phyloP scores from a whole-genome alignment of 2,329 filamentous ascomycete genomes.

The Microcyclospora tardicrescens region DNA sequence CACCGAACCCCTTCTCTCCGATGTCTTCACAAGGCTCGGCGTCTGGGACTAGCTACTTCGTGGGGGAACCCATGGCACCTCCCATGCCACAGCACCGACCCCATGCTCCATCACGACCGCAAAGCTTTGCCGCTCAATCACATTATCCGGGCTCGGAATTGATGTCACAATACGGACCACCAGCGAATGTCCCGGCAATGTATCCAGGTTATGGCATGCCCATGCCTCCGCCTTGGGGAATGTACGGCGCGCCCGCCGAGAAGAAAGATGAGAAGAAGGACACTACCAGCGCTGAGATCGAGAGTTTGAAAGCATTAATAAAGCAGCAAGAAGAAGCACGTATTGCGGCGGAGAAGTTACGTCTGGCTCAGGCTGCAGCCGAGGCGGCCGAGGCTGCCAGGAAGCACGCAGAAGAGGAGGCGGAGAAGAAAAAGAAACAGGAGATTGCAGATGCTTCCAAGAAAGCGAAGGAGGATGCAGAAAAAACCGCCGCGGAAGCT shows the following conservation, averaged over 20 bases:
- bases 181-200: constrained; percentile 10
- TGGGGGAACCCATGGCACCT: constrained; percentile 12
- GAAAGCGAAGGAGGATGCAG: constrained; percentile 30
- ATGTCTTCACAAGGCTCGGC: constrained; percentile 17
- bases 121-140: constrained; percentile 18
- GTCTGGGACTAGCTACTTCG: constrained; percentile 25
- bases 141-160: constrained; percentile 16
- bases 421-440: constrained; percentile 19
- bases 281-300: constrained; percentile 15
- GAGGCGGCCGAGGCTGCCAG: constrained; percentile 18
- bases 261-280: constrained; percentile 8
- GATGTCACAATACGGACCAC: constrained; percentile 10
- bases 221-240: constrained; percentile 3
- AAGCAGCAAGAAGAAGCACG: constrained; percentile 30
- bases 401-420: constrained; percentile 29
- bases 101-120: constrained; percentile 13
- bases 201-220: constrained; percentile 3
- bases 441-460: constrained; percentile 25
- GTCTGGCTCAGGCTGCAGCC: constrained; percentile 18
- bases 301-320: constrained; percentile 27
- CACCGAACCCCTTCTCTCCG: constrained; percentile 20
- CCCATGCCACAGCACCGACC: constrained; percentile 14
- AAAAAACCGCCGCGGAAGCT: constrained; percentile 31
- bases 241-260: constrained; percentile 8
- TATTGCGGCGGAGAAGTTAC: constrained; percentile 23